A percentile compares a stretch with the other conserved stretches of the same genome.
Evolutionary conservation across 1,284 basidiomycete genomes (phyloP).

Genomic region (Marasmius oreades): DNA sequence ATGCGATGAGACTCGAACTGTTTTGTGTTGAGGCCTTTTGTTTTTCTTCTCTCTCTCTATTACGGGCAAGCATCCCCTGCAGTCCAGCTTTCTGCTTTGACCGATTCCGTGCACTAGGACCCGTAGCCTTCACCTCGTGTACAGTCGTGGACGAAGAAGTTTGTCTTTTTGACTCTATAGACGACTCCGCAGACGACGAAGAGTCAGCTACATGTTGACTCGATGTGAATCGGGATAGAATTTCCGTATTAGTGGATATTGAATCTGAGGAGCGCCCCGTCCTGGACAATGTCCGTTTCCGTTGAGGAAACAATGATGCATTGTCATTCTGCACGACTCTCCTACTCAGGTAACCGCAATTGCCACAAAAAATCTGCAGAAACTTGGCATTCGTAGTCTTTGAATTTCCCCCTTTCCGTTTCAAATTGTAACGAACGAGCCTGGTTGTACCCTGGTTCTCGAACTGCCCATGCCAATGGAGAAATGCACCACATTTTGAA

Average conservation of each 20-base stretch:
- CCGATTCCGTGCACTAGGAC: constrained; percentile 23
- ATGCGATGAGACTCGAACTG: constrained; percentile 42
- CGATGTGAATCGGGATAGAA: too few species aligned
- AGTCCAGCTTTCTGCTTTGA: constrained; percentile 49
- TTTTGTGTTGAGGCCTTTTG: constrained; percentile 23
- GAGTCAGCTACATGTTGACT: too few species aligned
- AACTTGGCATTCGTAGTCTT: background rate
- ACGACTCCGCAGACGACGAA: too few species aligned
- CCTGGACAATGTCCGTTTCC: too few species aligned
- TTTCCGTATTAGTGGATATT: too few species aligned
- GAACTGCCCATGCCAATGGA: constrained; percentile 3
- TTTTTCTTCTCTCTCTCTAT: constrained; percentile 46
- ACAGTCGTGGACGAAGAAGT: constrained; percentile 8
- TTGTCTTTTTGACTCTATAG: background rate
- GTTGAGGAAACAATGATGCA: constrained; percentile 9
- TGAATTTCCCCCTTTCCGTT: background rate
- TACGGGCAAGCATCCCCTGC: constrained; percentile 59
- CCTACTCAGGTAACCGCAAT: constrained; percentile 12
- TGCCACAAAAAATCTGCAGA: constrained; percentile 10
- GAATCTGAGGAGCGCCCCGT: background rate
- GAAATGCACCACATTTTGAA: constrained; percentile 37
- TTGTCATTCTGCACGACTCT: constrained; percentile 3
- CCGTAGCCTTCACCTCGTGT: constrained; percentile 2
- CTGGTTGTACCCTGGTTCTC: constrained; percentile 2
- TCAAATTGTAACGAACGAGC: constrained; percentile 3